Percentiles rank a stretch among this genome's conserved stretches.
These are phyloP conservation scores for Gnetum montanum DNA, from an alignment of 75 land plant genomes.

Conservation along the genomic window DNA sequence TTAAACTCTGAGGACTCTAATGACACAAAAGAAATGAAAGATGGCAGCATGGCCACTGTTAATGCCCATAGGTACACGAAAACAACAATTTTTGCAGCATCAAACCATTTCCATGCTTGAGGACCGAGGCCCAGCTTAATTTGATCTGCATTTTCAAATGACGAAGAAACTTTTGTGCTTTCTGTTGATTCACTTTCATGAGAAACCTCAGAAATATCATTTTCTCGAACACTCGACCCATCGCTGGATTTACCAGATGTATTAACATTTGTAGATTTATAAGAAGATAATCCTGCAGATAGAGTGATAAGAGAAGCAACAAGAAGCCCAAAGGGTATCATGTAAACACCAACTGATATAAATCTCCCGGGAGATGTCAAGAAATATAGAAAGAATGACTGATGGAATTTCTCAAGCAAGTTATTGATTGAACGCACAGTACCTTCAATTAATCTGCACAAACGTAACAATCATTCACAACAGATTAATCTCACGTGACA, in stretches of 20 bases:
- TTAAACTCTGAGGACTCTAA: constrained; percentile 19
- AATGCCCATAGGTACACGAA: constrained; percentile 60
- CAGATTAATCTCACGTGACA: too few relatives aligned
- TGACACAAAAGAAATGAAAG: constrained; percentile 31
- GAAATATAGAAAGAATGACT: constrained; percentile 89
- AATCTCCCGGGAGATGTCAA: constrained; percentile 65
- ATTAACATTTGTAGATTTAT: not conserved
- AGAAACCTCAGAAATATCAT: not conserved
- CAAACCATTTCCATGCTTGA: constrained; percentile 56
- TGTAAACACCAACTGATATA: constrained; percentile 85
- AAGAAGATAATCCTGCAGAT: constrained; percentile 67
- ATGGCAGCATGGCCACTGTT: constrained; percentile 53
- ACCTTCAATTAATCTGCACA: constrained; percentile 85
- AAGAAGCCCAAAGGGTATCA: constrained; percentile 80
- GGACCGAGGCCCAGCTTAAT: not conserved
- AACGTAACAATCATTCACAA: too few relatives aligned
- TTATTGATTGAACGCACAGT: constrained; percentile 89
- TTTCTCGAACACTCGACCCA: not conserved
- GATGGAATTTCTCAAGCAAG: constrained; percentile 93
- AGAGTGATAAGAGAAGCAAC: constrained; percentile 65
- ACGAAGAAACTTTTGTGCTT: not conserved
- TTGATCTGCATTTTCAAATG: not conserved
- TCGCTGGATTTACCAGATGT: not conserved
- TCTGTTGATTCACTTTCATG: not conserved
- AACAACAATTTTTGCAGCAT: constrained; percentile 46